Percentiles rank a stretch among this genome's conserved stretches.
Conservation (phyloP, 441 rosid genomes). For the Rhodomyrtus psidioides region DNA sequence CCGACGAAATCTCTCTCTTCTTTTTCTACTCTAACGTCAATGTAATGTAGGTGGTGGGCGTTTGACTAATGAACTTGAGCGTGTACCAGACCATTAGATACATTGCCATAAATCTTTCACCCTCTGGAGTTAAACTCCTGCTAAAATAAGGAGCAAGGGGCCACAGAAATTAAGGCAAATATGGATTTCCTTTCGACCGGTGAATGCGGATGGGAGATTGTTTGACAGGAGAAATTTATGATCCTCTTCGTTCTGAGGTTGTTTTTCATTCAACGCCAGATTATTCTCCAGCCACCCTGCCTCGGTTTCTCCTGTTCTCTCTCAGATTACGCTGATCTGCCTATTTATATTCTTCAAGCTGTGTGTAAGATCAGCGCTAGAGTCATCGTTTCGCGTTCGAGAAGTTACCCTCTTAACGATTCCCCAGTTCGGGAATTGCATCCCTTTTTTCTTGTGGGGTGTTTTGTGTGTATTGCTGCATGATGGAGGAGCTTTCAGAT, state of each 20-base stretch:
- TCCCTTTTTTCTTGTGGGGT: neutral
- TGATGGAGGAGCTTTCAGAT: slow-evolving; percentile 20
- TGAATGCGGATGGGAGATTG: slow-evolving; percentile 27
- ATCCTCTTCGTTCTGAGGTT: slow-evolving; percentile 35
- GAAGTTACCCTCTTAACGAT: neutral
- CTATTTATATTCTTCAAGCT: neutral
- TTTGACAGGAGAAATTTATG: slow-evolving; percentile 54
- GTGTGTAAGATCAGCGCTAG: neutral
- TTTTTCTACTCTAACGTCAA: neutral
- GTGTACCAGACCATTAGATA: slow-evolving; percentile 1
- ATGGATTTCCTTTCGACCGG: slow-evolving; percentile 30
- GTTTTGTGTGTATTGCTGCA: neutral
- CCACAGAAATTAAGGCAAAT: slow-evolving; percentile 50
- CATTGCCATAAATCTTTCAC: slow-evolving; percentile 36
- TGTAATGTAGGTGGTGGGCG: slow-evolving; percentile 1
- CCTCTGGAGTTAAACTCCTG: slow-evolving; percentile 43
- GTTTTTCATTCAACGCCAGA: slow-evolving; percentile 66
- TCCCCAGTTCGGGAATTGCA: neutral
- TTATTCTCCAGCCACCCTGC: slow-evolving; percentile 56
- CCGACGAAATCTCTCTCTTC: slow-evolving; percentile 1
- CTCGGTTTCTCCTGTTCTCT: slow-evolving; percentile 14
- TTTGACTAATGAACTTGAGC: slow-evolving; percentile 8
- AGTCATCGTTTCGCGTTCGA: neutral
- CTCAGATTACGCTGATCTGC: slow-evolving; percentile 1
- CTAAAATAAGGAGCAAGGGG: slow-evolving; percentile 30